Evolutionary conservation across 805 yeast species (phyloP).

Genomic region (Saturnispora serradocipensis): DNA sequence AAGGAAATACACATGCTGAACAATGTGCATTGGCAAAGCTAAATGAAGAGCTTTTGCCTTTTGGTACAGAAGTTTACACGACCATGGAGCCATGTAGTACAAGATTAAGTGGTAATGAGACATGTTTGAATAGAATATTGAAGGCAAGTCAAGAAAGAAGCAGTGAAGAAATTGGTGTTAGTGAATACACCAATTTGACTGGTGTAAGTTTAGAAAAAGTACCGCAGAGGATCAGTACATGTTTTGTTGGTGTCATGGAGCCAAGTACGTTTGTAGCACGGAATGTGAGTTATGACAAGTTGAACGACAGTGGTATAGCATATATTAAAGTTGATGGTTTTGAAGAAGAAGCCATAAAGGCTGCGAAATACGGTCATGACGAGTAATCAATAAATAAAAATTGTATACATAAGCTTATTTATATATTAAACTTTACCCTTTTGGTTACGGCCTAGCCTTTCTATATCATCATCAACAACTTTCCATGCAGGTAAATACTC

Average conservation of each 20-base stretch:
- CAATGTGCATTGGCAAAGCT: constrained; percentile 86
- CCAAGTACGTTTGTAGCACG: constrained; percentile 82
- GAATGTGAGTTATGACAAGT: constrained; percentile 51
- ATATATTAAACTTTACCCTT: constrained; percentile 13
- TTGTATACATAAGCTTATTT: not conserved
- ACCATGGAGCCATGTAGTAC: constrained; percentile 97
- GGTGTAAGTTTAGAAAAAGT: not conserved
- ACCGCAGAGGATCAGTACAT: constrained; percentile 34
- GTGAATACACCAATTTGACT: constrained; percentile 34
- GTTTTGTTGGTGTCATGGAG: constrained; percentile 87
- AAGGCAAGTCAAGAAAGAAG: not conserved
- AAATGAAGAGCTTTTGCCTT: constrained; percentile 41
- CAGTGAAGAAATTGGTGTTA: constrained; percentile 10
- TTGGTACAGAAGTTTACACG: constrained; percentile 76
- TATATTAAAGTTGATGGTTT: constrained; percentile 79
- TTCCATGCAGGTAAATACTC: constrained; percentile 44
- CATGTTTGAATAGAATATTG: constrained; percentile 78
- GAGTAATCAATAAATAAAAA: not conserved
- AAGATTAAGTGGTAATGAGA: constrained; percentile 80
- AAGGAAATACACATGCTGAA: constrained; percentile 96
- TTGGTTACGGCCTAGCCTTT: constrained; percentile 33
- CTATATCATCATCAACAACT: constrained; percentile 53
- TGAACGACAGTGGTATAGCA: constrained; percentile 50
- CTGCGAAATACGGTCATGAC: constrained; percentile 67
- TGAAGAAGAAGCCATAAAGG: constrained; percentile 55